Conservation (phyloP, 768 basidiomycete genomes). For the Russula earlei region DNA sequence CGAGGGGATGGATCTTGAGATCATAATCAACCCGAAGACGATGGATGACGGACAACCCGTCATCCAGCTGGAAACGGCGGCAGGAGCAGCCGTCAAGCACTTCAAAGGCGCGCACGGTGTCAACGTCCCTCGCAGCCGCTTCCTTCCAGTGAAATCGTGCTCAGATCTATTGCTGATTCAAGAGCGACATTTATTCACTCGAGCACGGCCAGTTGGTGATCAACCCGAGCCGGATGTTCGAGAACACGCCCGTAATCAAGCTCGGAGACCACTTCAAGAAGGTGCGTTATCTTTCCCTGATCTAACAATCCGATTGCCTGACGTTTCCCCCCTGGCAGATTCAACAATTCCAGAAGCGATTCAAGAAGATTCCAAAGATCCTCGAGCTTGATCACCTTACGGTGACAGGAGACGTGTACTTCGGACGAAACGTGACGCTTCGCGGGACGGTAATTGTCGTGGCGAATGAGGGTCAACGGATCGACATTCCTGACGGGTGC, state of each 20-base stretch:
- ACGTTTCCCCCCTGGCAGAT: constrained; percentile 45
- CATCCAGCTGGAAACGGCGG: constrained; percentile 53
- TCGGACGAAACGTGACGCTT: constrained; percentile 78
- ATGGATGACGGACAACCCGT: constrained; percentile 81
- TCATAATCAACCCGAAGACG: constrained; percentile 87
- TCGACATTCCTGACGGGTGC: constrained; percentile 68
- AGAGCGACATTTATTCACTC: constrained; percentile 86
- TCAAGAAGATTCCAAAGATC: constrained; percentile 89
- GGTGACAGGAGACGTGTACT: constrained; percentile 84
- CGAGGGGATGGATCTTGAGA: constrained; percentile 84
- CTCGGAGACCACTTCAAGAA: constrained; percentile 96
- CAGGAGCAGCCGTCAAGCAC: constrained; percentile 91
- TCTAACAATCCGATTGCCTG: too few relatives aligned
- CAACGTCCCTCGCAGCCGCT: constrained; percentile 89
- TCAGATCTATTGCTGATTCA: constrained; percentile 84
- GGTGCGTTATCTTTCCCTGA: constrained; percentile 34
- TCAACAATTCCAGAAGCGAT: constrained; percentile 85
- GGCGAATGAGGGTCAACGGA: constrained; percentile 67
- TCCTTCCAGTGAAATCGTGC: constrained; percentile 86
- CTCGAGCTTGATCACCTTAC: constrained; percentile 91
- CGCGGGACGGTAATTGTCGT: constrained; percentile 85
- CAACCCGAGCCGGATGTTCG: constrained; percentile 75
- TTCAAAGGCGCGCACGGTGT: constrained; percentile 88
- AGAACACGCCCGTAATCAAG: constrained; percentile 90
- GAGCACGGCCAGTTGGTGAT: constrained; percentile 83